phyloP scores from a whole-genome alignment of 1,284 basidiomycete species.

The Anthracocystis setariae region DNA sequence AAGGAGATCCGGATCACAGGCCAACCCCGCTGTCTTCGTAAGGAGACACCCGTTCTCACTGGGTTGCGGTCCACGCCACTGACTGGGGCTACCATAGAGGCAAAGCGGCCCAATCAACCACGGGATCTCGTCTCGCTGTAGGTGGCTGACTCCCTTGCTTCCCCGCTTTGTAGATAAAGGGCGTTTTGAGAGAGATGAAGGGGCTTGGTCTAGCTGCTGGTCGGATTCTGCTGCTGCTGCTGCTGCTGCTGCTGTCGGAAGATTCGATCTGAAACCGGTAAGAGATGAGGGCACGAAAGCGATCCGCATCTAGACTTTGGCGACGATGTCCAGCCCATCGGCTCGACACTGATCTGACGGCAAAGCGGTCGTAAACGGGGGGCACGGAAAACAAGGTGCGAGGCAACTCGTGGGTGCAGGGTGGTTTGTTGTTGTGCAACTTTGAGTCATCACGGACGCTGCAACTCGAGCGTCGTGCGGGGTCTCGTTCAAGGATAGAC shows the following conservation, averaged over 20 bases:
- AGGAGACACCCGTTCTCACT: constrained; percentile 35
- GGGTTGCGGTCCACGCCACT: constrained; percentile 50
- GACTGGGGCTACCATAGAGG: constrained; percentile 25
- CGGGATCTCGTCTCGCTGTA: constrained; percentile 54
- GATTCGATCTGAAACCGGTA: constrained; percentile 1
- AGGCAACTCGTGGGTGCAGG: constrained; percentile 39
- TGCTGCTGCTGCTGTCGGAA: constrained; percentile 18
- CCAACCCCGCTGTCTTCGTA: constrained; percentile 33
- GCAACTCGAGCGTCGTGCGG: constrained; percentile 11
- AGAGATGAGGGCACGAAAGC: constrained; percentile 1
- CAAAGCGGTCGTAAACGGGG: constrained; percentile 3
- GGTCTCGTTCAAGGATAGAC: background rate
- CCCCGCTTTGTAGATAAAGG: constrained; percentile 8
- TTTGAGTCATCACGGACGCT: constrained; percentile 39
- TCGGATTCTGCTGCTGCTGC: constrained; percentile 29
- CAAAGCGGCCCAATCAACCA: constrained; percentile 40
- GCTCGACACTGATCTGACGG: constrained; percentile 23
- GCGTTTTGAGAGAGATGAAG: constrained; percentile 15
- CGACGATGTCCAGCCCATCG: constrained; percentile 27
- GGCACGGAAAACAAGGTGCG: constrained; percentile 11
- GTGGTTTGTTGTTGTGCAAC: constrained; percentile 9
- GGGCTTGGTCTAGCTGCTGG: constrained; percentile 33
- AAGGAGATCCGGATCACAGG: constrained; percentile 52
- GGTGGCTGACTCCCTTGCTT: constrained; percentile 40
- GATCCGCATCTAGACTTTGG: constrained; percentile 23